Evolutionary conservation across 2,329 filamentous ascomycete genomes (phyloP).

Genomic region (Cercospora zeina): DNA sequence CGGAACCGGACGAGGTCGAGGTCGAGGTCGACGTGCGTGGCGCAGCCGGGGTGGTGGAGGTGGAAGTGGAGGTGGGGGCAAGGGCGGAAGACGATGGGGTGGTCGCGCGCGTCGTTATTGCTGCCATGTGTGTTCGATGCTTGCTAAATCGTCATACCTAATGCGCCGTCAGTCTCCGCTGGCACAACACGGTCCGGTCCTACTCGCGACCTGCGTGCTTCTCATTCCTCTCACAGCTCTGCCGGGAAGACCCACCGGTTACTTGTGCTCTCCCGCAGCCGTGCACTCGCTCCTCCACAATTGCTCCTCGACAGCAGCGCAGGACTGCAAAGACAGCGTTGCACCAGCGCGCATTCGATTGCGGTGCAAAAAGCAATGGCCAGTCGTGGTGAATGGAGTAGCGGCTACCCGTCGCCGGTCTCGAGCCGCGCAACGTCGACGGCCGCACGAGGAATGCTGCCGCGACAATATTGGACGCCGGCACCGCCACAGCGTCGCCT

Average conservation of each 20-base stretch:
- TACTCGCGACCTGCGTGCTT: not conserved
- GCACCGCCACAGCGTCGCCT: not conserved
- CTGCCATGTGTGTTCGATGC: conserved; percentile 43
- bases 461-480: conserved; percentile 2
- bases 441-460: not conserved
- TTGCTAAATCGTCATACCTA: conserved; percentile 15
- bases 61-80: conserved; percentile 37
- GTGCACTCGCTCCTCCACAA: not conserved
- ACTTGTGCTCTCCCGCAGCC: not conserved
- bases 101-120: conserved; percentile 45
- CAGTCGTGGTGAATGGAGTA: conserved; percentile 1
- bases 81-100: conserved; percentile 38
- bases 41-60: conserved; percentile 39
- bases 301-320: not conserved
- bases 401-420: not conserved
- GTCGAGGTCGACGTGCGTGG: too few relatives aligned
- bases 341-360: not conserved
- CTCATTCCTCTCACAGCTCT: not conserved
- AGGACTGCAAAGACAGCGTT: not conserved
- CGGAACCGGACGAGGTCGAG: conserved; percentile 29
- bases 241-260: conserved; percentile 9
- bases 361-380: not conserved
- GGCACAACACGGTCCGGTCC: not conserved
- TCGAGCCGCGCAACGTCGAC: not conserved
- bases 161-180: conserved; percentile 10